Percentiles rank a stretch among this genome's conserved stretches.
Evolutionary conservation across 1,284 basidiomycete genomes (phyloP).

Genomic region (Agaricales sp.): DNA sequence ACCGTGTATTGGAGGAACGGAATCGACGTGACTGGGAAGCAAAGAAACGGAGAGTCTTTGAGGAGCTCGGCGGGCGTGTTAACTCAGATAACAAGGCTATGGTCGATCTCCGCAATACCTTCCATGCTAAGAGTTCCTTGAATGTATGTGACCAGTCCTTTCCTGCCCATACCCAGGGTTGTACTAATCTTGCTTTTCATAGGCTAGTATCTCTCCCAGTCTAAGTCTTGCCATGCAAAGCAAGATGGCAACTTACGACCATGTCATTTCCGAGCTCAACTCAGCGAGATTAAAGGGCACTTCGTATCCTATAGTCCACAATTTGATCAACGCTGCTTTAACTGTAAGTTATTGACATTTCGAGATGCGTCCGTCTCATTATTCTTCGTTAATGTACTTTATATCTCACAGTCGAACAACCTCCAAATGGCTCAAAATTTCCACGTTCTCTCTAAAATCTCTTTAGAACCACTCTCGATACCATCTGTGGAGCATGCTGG

Average conservation of each 20-base stretch:
- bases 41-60: conserved; percentile 83
- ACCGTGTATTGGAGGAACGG: conserved; percentile 67
- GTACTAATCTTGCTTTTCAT: conserved; percentile 3
- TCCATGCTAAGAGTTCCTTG: conserved; percentile 43
- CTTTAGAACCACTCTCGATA: conserved; percentile 53
- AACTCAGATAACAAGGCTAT: conserved; percentile 41
- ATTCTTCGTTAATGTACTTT: conserved; percentile 25
- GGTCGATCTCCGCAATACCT: conserved; percentile 49
- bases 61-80: conserved; percentile 72
- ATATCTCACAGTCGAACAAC: conserved; percentile 28
- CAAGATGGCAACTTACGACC: conserved; percentile 94
- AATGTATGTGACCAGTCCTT: conserved; percentile 28
- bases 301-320: conserved; percentile 67
- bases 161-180: no score
- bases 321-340: conserved; percentile 40
- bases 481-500: conserved; percentile 66
- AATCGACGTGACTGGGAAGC: conserved; percentile 82
- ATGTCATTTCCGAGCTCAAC: conserved; percentile 68
- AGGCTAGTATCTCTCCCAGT: conserved; percentile 43
- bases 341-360: not conserved
- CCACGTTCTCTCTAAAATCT: conserved; percentile 64
- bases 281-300: conserved; percentile 58
- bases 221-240: conserved; percentile 74
- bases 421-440: conserved; percentile 61
- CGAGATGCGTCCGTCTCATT: not conserved